Base-by-base conservation (phyloP, 257 asterid species). In the Cynanchum wilfordii region DNA sequence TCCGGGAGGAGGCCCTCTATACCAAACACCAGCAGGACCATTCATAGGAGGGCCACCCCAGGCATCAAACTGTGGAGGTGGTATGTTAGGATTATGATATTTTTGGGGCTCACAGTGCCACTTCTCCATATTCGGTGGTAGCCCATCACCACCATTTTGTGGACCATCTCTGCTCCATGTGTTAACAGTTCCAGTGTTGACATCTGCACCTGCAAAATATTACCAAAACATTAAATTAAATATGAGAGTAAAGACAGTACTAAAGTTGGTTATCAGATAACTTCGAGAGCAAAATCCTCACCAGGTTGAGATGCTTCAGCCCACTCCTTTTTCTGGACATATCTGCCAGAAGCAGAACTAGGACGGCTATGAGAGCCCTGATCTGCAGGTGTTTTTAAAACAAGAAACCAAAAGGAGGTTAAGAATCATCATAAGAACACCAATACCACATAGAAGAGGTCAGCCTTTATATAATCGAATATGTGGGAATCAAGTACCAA, bases 41-140 rank as follows among this genome's bases (percentile, higher is more conserved):
- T 85, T 92, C 87, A 87, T 71, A 27, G 89, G 89, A 83, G 94
- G 94, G 67, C 90, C 96, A 67, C 86, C 93, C 98, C 98, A 92
- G 6, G 88, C 79, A 69, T 92, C 98, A 73, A 87, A 95, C 74
- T 77, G 97, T 70, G 82, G 98, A 75, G 96, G 88, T 17, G 87
- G 83, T 25, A 86, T 50, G 66, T 83, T 86, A 68, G 91, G 75
- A 83, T 88, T 82, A 54, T 69, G 83, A 83, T 85, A 86, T 42
- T 84, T 93, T 55, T 79, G 96, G 68, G 90, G 84, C 73, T 89
- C 96, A 79, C 86, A 92, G 59, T 83, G 96, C 98, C 99, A 88
- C 72, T 84, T 89, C 79, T 85, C 87, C 84, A 79, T 74, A 81
- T 81, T 79, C 50, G 81, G 91, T 49, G 65, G 87, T 63, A 69